Conservation (phyloP, 2,329 filamentous ascomycete species). For the Fusarium burgessii region DNA sequence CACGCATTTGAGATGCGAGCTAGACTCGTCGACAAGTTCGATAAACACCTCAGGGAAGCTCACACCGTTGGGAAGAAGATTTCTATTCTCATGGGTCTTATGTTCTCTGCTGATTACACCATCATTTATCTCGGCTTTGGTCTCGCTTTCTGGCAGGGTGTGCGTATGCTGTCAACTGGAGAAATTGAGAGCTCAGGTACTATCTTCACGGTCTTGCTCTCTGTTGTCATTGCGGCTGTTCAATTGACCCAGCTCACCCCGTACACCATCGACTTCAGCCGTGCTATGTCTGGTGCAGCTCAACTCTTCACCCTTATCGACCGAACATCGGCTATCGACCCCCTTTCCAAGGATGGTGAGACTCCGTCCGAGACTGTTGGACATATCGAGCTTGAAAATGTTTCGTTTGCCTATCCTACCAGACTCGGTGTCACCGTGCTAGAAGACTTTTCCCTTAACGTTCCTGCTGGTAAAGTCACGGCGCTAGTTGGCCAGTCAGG, state of each 20-base stretch:
- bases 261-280: conserved; percentile 54
- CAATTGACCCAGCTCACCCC: conserved; percentile 54
- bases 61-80: conserved; percentile 54
- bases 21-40: conserved; percentile 55
- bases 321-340: conserved; percentile 52
- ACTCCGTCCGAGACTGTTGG: conserved; percentile 48
- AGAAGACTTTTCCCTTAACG: conserved; percentile 55
- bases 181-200: conserved; percentile 54
- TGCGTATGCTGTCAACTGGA: conserved; percentile 53
- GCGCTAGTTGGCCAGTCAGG: conserved; percentile 55
- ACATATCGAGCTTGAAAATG: conserved; percentile 53
- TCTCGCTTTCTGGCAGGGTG: conserved; percentile 60
- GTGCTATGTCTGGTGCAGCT: conserved; percentile 52
- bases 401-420: conserved; percentile 61
- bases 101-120: conserved; percentile 56
- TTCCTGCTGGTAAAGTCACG: conserved; percentile 60
- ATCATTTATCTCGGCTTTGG: conserved; percentile 58
- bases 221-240: conserved; percentile 54
- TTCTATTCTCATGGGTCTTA: conserved; percentile 52
- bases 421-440: conserved; percentile 57
- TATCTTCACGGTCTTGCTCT: conserved; percentile 57
- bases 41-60: conserved; percentile 53
- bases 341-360: conserved; percentile 50
- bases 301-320: conserved; percentile 56
- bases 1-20: conserved; percentile 58